Conservation (phyloP, 805 yeast genomes). For the Tanozyma kutaoensis region DNA sequence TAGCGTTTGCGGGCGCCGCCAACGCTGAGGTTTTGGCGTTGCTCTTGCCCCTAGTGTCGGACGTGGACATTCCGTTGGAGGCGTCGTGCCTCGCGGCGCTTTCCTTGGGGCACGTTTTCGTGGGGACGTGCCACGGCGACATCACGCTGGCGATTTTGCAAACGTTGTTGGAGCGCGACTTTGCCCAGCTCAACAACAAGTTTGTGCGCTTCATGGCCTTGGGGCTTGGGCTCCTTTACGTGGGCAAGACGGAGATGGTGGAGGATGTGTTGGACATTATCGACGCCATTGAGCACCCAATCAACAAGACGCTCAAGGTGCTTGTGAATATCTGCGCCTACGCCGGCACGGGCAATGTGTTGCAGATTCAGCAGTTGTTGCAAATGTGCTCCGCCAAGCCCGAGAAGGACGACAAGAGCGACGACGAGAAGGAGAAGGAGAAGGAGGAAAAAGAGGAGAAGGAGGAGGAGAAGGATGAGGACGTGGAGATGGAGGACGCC, state of each 20-base stretch:
- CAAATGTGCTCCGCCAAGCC: slow-evolving; percentile 78
- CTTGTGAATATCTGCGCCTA: slow-evolving; percentile 87
- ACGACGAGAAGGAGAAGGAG: slow-evolving; percentile 21
- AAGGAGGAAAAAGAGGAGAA: slow-evolving; percentile 1
- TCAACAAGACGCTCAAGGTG: slow-evolving; percentile 78
- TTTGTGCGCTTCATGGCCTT: slow-evolving; percentile 86
- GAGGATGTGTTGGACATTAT: slow-evolving; percentile 91
- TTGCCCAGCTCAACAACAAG: slow-evolving; percentile 63
- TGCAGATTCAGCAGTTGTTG: slow-evolving; percentile 81
- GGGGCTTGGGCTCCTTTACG: slow-evolving; percentile 81
- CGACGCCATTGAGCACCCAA: slow-evolving; percentile 91
- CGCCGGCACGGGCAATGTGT: slow-evolving; percentile 95
- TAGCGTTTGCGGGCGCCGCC: slow-evolving; percentile 90
- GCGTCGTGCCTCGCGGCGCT: slow-evolving; percentile 77
- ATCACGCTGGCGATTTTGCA: slow-evolving; percentile 86
- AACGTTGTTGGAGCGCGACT: slow-evolving; percentile 76
- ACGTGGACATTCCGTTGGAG: slow-evolving; percentile 61
- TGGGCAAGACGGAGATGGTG: slow-evolving; percentile 89
- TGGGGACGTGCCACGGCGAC: slow-evolving; percentile 93
- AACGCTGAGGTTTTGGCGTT: slow-evolving; percentile 72
- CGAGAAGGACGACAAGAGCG: slow-evolving; percentile 42
- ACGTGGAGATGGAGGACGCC: slow-evolving; percentile 18
- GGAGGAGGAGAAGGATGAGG: slow-evolving; percentile 9
- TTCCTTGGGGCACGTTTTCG: slow-evolving; percentile 87
- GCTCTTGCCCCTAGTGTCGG: slow-evolving; percentile 72